phyloP scores from a whole-genome alignment of 768 basidiomycete species.

The Neoboletus magnificus region DNA sequence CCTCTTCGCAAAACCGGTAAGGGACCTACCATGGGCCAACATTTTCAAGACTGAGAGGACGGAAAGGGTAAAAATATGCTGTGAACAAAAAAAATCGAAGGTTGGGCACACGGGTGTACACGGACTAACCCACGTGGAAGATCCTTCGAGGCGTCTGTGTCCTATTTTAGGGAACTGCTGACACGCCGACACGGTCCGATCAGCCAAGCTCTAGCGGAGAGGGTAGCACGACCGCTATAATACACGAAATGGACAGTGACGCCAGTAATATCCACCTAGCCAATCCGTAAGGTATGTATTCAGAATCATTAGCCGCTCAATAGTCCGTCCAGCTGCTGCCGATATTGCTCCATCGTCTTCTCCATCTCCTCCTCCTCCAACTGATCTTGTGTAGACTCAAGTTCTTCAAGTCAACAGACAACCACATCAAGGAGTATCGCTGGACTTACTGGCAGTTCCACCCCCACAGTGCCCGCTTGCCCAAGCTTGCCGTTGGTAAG shows the following conservation, averaged over 20 bases:
- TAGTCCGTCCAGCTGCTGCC: constrained; percentile 83
- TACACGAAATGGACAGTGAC: constrained; percentile 6
- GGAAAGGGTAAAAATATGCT: constrained; percentile 14
- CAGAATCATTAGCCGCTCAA: constrained; percentile 45
- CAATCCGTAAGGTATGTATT: constrained; percentile 14
- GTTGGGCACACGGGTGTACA: constrained; percentile 19
- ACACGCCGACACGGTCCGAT: background rate
- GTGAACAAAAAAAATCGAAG: constrained; percentile 17
- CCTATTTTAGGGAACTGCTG: constrained; percentile 7
- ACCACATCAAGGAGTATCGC: background rate
- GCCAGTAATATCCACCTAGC: background rate
- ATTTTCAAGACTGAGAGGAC: constrained; percentile 38
- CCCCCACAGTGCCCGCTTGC: constrained; percentile 68
- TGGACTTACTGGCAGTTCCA: constrained; percentile 69
- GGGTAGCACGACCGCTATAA: background rate
- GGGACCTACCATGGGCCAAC: constrained; percentile 51
- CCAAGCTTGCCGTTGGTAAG: constrained; percentile 96
- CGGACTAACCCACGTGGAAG: constrained; percentile 23
- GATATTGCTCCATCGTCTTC: constrained; percentile 86
- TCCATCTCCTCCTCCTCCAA: constrained; percentile 81
- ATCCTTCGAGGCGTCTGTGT: background rate
- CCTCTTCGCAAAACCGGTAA: constrained; percentile 53
- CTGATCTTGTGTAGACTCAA: constrained; percentile 56
- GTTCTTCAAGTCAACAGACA: constrained; percentile 6
- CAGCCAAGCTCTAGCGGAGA: background rate